Conservation (phyloP, 768 basidiomycete species). For the Trametes maxima region DNA sequence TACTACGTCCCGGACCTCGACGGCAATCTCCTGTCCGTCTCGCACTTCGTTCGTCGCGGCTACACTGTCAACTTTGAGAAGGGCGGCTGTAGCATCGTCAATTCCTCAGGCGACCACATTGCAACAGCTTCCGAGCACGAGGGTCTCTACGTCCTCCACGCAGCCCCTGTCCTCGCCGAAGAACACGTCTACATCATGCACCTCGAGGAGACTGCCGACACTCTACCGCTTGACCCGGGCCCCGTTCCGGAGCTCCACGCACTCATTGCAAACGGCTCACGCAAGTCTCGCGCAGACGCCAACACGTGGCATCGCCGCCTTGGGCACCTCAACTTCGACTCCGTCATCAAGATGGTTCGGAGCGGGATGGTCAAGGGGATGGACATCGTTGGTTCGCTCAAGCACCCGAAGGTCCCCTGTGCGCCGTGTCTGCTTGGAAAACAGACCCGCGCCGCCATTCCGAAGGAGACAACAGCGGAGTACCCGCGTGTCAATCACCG, state of each 20-base stretch:
- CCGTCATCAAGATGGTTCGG: constrained; percentile 19
- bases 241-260: no score
- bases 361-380: constrained; percentile 26
- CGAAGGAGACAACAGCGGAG: constrained; percentile 9
- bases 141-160: constrained; percentile 18
- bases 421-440: constrained; percentile 30
- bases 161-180: neutral
- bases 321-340: constrained; percentile 18
- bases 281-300: no score
- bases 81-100: constrained; percentile 6
- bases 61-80: constrained; percentile 9
- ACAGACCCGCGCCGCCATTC: constrained; percentile 21
- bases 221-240: neutral
- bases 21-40: constrained; percentile 27
- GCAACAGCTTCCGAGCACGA: constrained; percentile 2
- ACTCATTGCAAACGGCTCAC: no score
- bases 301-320: constrained; percentile 23
- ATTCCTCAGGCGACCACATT: neutral
- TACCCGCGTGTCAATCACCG: neutral
- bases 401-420: constrained; percentile 6
- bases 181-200: constrained; percentile 3
- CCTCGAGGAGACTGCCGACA: neutral
- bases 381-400: constrained; percentile 1
- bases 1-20: constrained; percentile 29
- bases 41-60: constrained; percentile 8